Conservation (phyloP, 495 filamentous ascomycete species). For the Tetracladium marchalianum region DNA sequence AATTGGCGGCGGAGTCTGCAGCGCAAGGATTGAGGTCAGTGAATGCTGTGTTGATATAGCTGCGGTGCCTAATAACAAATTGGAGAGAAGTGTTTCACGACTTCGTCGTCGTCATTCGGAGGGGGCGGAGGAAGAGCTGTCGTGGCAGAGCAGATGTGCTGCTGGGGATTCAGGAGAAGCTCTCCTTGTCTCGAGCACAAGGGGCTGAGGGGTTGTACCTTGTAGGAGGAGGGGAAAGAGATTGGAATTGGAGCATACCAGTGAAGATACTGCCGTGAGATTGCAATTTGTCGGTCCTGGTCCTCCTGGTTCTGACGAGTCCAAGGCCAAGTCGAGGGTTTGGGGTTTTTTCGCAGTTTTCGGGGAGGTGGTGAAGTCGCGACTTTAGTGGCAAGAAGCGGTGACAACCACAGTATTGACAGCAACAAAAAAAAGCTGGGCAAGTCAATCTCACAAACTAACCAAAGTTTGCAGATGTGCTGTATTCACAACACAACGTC, state of each 20-base stretch:
- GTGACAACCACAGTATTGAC: background rate
- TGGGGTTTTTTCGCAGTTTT: background rate
- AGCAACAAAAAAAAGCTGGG: background rate
- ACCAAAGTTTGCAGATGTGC: background rate
- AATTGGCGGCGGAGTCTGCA: constrained; percentile 1
- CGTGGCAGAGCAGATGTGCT: background rate
- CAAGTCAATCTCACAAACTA: background rate
- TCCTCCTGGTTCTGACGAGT: no score
- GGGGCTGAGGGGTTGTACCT: no score
- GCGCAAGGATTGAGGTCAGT: background rate
- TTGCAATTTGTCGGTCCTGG: no score
- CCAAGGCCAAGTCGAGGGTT: no score
- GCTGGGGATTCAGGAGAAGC: background rate
- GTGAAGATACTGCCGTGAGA: no score
- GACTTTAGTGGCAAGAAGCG: background rate
- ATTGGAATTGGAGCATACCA: no score
- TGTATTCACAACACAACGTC: background rate
- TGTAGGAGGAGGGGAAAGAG: no score
- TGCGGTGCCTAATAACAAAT: background rate
- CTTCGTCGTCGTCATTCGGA: background rate
- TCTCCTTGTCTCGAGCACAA: background rate
- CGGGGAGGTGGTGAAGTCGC: background rate
- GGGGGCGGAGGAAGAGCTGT: background rate
- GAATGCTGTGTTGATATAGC: background rate
- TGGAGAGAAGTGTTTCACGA: background rate